phyloP scores from a whole-genome alignment of 768 basidiomycete species.

The Inosperma sp. region DNA sequence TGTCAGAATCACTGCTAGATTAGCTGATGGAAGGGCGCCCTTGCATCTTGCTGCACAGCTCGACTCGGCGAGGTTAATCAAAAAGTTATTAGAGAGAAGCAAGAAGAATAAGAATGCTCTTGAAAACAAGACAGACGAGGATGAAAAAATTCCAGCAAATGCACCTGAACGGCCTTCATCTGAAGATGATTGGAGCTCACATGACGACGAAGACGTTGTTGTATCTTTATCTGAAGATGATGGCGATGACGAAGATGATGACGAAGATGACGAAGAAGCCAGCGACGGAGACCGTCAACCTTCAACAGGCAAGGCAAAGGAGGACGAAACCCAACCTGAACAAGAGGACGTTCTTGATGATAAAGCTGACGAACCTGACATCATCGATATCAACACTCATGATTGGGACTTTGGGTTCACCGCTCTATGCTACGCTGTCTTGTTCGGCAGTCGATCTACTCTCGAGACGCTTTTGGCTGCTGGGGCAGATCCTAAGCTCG shows the following conservation, averaged over 20 bases:
- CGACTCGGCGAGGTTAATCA: constrained; percentile 37
- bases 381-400: constrained; percentile 47
- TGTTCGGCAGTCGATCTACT: constrained; percentile 41
- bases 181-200: constrained; percentile 51
- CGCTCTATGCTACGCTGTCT: constrained; percentile 47
- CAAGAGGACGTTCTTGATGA: constrained; percentile 45
- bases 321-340: constrained; percentile 8
- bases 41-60: constrained; percentile 55
- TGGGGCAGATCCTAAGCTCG: constrained; percentile 42
- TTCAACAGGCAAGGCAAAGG: constrained; percentile 19
- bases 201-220: constrained; percentile 36
- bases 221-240: constrained; percentile 31
- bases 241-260: constrained; percentile 21
- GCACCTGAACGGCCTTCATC: constrained; percentile 35
- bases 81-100: constrained; percentile 50
- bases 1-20: constrained; percentile 49
- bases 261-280: constrained; percentile 18
- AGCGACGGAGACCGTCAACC: constrained; percentile 11
- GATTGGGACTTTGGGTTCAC: constrained; percentile 61
- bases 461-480: constrained; percentile 44
- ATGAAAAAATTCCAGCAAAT: constrained; percentile 24
- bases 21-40: constrained; percentile 53
- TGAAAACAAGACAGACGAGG: constrained; percentile 22
- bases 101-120: constrained; percentile 33
- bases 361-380: constrained; percentile 44